A percentile compares a stretch with the other conserved stretches of the same genome.
Evolutionary conservation across 768 basidiomycete species (phyloP).

Genomic region (Terana coerulea): DNA sequence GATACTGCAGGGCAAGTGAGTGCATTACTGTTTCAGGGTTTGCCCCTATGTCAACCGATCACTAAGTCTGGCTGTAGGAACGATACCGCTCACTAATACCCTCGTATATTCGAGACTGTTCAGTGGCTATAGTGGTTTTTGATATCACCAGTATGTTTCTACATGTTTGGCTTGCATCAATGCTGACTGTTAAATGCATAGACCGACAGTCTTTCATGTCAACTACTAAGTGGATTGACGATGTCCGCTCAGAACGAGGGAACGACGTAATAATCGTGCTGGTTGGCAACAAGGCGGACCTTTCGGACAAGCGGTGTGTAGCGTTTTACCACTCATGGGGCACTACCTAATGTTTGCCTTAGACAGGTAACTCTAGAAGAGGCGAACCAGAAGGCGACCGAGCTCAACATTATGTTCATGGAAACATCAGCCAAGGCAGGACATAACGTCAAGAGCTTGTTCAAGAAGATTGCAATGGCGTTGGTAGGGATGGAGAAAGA

Average conservation of each 20-base stretch:
- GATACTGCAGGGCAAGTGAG: constrained; percentile 94
- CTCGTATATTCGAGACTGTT: constrained; percentile 97
- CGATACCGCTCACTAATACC: constrained; percentile 97
- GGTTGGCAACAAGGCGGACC: constrained; percentile 98
- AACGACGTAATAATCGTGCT: constrained; percentile 98
- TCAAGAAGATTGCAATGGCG: constrained; percentile 99
- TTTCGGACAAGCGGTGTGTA: constrained; percentile 94
- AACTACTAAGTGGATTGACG: constrained; percentile 99
- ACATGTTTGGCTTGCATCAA: neutral
- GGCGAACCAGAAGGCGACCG: constrained; percentile 85
- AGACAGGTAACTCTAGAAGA: constrained; percentile 99
- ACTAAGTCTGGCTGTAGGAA: constrained; percentile 53
- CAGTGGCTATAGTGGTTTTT: constrained; percentile 97
- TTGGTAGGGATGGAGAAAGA: constrained; percentile 95
- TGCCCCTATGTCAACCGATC: constrained; percentile 1
- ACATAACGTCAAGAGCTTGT: constrained; percentile 97
- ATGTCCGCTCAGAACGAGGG: constrained; percentile 95
- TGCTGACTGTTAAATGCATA: constrained; percentile 33
- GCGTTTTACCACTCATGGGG: neutral
- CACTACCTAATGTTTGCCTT: neutral
- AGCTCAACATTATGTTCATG: constrained; percentile 96
- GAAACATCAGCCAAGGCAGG: constrained; percentile 99
- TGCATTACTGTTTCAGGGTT: neutral
- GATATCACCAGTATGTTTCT: constrained; percentile 89
- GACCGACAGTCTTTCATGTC: constrained; percentile 98